Conservation (phyloP, 345 rosid genomes). For the Euphorbia peplus region DNA sequence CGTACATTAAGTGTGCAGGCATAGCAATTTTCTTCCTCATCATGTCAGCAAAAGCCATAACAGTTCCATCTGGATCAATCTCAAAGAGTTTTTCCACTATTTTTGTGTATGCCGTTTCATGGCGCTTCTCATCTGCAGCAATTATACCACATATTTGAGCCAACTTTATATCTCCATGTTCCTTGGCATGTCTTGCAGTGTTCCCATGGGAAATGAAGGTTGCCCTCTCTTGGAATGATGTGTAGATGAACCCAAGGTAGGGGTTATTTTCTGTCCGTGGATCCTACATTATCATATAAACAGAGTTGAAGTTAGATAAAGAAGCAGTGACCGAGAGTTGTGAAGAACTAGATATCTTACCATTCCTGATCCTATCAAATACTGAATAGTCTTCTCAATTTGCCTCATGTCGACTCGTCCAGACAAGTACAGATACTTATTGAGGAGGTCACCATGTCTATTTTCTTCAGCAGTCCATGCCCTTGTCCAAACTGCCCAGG, state of each 20-base stretch:
- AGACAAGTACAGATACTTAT: conserved; percentile 62
- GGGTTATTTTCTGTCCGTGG: conserved; percentile 82
- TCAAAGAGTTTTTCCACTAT: conserved; percentile 82
- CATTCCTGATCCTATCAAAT: conserved; percentile 73
- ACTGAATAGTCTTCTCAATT: conserved; percentile 69
- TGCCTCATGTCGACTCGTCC: conserved; percentile 74
- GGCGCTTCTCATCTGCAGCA: conserved; percentile 93
- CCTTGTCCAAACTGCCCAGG: conserved; percentile 74
- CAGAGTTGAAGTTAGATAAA: background rate
- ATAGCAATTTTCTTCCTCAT: conserved; percentile 93
- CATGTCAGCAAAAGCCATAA: conserved; percentile 80
- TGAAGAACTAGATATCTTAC: conserved; percentile 27
- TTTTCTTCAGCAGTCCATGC: conserved; percentile 83
- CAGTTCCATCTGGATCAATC: conserved; percentile 78
- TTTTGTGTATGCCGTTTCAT: conserved; percentile 89
- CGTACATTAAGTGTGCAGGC: conserved; percentile 96
- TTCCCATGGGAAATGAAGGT: conserved; percentile 93
- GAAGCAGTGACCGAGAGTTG: background rate
- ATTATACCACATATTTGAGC: conserved; percentile 92
- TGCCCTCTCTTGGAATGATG: conserved; percentile 97
- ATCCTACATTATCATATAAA: conserved; percentile 46
- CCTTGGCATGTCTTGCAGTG: conserved; percentile 87
- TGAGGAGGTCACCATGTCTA: conserved; percentile 71
- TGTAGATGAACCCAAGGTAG: conserved; percentile 84
- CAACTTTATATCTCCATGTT: conserved; percentile 67